These are phyloP conservation scores for Venturia pyrina DNA, from an alignment of 2,329 filamentous ascomycete genomes.

Conservation along the genomic window DNA sequence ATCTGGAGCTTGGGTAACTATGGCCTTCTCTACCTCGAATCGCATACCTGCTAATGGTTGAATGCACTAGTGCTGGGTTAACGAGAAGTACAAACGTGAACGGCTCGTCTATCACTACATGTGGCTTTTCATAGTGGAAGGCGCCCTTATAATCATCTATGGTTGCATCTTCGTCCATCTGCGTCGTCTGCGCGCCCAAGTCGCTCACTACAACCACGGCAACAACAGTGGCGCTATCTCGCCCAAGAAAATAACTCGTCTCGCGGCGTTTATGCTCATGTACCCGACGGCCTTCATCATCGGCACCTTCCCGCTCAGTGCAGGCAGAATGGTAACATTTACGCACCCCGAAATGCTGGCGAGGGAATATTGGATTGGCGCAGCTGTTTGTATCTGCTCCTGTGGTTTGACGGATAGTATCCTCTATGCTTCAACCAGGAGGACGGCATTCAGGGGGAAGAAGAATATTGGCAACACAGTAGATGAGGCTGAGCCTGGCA, in stretches of 20 bases:
- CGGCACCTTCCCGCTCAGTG: constrained; percentile 55
- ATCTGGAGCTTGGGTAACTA: constrained; percentile 41
- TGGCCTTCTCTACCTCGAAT: background rate
- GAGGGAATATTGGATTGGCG: background rate
- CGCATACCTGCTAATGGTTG: background rate
- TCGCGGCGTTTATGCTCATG: constrained; percentile 38
- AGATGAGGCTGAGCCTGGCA: background rate
- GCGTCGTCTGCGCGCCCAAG: constrained; percentile 15
- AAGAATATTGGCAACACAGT: background rate
- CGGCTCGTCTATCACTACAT: constrained; percentile 43
- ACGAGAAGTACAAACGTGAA: constrained; percentile 31
- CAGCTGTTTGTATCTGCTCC: constrained; percentile 2
- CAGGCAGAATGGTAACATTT: constrained; percentile 39
- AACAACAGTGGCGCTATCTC: background rate
- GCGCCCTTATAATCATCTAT: constrained; percentile 41
- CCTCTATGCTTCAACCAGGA: constrained; percentile 7
- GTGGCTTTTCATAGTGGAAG: constrained; percentile 45
- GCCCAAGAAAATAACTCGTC: background rate
- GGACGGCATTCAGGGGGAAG: background rate
- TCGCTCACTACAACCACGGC: constrained; percentile 19
- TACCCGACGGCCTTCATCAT: constrained; percentile 59
- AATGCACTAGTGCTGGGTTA: constrained; percentile 40
- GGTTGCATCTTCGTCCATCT: constrained; percentile 12
- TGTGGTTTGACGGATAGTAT: constrained; percentile 7
- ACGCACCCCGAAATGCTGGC: background rate